Base-by-base conservation (phyloP, 2,329 filamentous ascomycete genomes). In the Intubia oerlemansii region DNA sequence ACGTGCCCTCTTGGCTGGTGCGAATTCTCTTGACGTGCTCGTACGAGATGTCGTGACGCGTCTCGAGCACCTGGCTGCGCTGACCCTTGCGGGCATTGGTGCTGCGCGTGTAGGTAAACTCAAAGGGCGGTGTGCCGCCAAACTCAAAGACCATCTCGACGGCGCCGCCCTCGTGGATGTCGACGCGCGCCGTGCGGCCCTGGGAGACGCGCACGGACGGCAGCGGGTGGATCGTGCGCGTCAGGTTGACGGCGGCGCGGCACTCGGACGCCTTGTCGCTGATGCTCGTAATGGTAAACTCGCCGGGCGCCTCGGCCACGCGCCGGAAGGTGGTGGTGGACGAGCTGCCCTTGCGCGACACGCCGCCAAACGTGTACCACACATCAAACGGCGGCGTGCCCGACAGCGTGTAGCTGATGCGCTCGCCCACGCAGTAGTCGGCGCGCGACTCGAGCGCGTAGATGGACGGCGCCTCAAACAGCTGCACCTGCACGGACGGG, bases 141-240 rank as follows among this genome's bases (percentile, higher is more conserved):
- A 98, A 98, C 42, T 92, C 79, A 42, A 98, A 95, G 7, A 81
- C 56, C 29, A 98, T 82, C 45, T 93, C 80, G 1, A 88, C 82
- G 46, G 90, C 78, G 36, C 82, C 82, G 40, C 88, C 88, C 55
- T 98, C 85, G 48, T 95, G 90, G 36, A 98, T 98, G 45, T 95
- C 88, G 20, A 90, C 73, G 39, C 77, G 70, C 6, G 72, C 67
- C 34, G 79, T 72, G 36, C 66, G 66, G 17, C 90, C 90, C 42
- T 80, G 78, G 44, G 77, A 85, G 39, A 98, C 80, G 39, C 74
- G 74, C 26, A 93, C 90, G 34, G 77, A 84, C 4, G 88, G 88
- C 54, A 95, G 75, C 29, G 81, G 75, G 46, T 95, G 88, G 41
- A 98, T 91, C 6, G 63, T 62, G 50, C 91, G 91, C 29, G 64